Evolutionary conservation across 495 filamentous ascomycete species (phyloP), one percentile per base, ranked within the genome.

Genomic region (Oleoguttula mirabilis): DNA sequence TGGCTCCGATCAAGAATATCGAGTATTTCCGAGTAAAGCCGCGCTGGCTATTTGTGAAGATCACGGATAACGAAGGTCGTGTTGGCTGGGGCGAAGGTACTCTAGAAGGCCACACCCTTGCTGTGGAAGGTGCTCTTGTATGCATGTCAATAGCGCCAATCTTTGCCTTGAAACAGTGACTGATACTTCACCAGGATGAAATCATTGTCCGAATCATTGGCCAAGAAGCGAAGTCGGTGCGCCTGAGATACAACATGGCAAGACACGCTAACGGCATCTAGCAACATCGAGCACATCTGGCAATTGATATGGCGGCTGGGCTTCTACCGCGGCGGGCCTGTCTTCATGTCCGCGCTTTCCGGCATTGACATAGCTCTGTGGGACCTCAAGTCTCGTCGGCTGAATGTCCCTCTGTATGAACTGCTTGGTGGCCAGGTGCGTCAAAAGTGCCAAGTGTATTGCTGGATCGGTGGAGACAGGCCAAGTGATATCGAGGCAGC

Each of bases 311-410:
- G 74, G 66, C 70, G 80, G 38, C 63, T 47, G 10, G 76, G 76
- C 12, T 85, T 85, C 61, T 85, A 87, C 59, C 70, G 82, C 25
- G 82, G 82, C n/a, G 82, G 82, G 0, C 79, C 82, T 0, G 82
- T 88, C 16, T 77, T 88, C 50, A 84, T 85, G 80, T 81, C 76
- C 40, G 82, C 82, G 6, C 64, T 87, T 21, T 70, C 79, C 0
- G 82, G 82, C 2, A 79, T 88, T 48, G 82, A 86, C 52, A 87
- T 88, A 55, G 82, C 82, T 3, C 63, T 88, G 6, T 87, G 82
- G 82, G 82, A 87, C 65, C 55, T 87, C 31, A 86, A 87, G 52
- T 22, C 59, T 3, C 47, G 55, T 32, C 71, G 61, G 43, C 59
- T 87, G 14, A 69, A 71, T 12, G 77, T 87, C 2, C 82, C 82